Base-by-base conservation (phyloP, 2,329 filamentous ascomycete species). In the Neopestalotiopsis sp. region DNA sequence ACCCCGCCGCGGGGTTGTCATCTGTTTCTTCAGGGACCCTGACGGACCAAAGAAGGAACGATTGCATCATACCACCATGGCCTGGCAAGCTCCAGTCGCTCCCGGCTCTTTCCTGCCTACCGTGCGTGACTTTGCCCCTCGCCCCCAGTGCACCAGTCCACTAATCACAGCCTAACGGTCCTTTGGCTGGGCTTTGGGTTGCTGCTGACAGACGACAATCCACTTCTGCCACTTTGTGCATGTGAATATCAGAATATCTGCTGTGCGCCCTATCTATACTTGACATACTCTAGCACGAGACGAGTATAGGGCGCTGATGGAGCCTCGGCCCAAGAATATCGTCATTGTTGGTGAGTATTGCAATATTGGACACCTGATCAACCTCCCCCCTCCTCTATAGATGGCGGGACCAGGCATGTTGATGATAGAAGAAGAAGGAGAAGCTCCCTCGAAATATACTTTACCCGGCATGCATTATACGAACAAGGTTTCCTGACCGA, bases 281-380 rank as follows among this genome's bases (percentile, higher is more conserved):
- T 45, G 42, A 38, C 24, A 17, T 56, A 20, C 28, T 24, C 13
- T 57, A 52, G 45, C 45, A 52, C 45, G 45, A 52, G 45, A 30
- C n/a, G 42, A 57, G 42, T 24, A 66, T 57, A 66, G 64, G 49
- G 64, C 5, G 6, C 57, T 52, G 38, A 67, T 67, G 66, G 67
- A 70, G 42, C 66, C 69, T 42, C 64, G 67, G 28, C 64, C 64
- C 14, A 68, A 64, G 59, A 57, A 70, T 49, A 69, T 70, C 61
- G 65, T 70, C 64, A 69, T 70, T 28, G 45, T 70, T 28, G 83
- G 83, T 84, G 74, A 69, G 82, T 78, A 64, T 20, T 40, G n/a
- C 63, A 28, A 30, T 65, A n/a, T 56, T 38, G 67, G 71, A 10
- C 45, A 24, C n/a, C 45, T 52, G 45, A 24, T 24, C 45, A 52